These are phyloP conservation scores for Metschnikowia cubensis DNA, from an alignment of 805 yeast species.

Conservation along the genomic window DNA sequence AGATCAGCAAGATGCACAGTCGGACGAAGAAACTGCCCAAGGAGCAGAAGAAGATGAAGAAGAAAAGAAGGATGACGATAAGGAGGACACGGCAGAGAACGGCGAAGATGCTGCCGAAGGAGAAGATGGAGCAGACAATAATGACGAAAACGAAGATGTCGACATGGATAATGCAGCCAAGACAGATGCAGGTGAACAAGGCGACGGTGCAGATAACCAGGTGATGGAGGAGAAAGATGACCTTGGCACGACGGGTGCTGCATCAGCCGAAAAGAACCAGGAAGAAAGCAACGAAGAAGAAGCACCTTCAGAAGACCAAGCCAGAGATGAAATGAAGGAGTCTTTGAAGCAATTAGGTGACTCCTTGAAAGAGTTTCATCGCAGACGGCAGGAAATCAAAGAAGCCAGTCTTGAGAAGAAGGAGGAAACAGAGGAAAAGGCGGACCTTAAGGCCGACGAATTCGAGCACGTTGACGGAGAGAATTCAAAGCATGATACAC, in stretches of 20 bases:
- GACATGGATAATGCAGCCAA: slow-evolving; percentile 58
- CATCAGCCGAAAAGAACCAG: slow-evolving; percentile 36
- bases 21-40: slow-evolving; percentile 28
- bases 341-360: slow-evolving; percentile 88
- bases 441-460: slow-evolving; percentile 75
- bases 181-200: slow-evolving; percentile 57
- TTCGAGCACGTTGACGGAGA: slow-evolving; percentile 82
- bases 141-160: slow-evolving; percentile 40
- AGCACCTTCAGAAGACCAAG: slow-evolving; percentile 42
- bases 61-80: slow-evolving; percentile 34
- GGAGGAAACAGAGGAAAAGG: slow-evolving; percentile 48
- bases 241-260: slow-evolving; percentile 63
- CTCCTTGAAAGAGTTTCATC: slow-evolving; percentile 84
- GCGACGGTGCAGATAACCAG: slow-evolving; percentile 57
- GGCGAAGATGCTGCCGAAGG: slow-evolving; percentile 45
- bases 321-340: slow-evolving; percentile 67
- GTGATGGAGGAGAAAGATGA: slow-evolving; percentile 59
- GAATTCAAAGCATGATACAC: slow-evolving; percentile 74
- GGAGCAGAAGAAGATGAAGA: slow-evolving; percentile 40
- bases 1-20: slow-evolving; percentile 25
- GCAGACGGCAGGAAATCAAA: slow-evolving; percentile 81
- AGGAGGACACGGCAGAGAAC: slow-evolving; percentile 22
- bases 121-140: slow-evolving; percentile 48
- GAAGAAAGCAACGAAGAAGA: slow-evolving; percentile 37
- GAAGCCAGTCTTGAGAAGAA: slow-evolving; percentile 49